Base-by-base conservation (phyloP, 306 rosid genomes). In the Inga oerstediana region DNA sequence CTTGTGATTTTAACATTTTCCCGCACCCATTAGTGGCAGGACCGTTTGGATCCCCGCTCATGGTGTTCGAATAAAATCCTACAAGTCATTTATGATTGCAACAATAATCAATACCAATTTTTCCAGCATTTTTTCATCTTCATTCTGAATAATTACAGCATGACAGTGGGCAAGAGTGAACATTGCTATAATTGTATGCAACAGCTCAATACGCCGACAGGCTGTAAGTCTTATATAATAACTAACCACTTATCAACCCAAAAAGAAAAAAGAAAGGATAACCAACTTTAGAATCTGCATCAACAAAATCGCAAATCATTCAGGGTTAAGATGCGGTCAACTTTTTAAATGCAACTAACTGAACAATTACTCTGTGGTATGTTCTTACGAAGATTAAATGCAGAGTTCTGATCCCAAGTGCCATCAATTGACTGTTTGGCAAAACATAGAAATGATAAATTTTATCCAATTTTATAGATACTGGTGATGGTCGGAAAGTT, bases 1-100 rank as follows among this genome's bases (percentile, higher is more conserved):
- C 99, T 79, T 86, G 91, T 44, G 85, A 72, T 79, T 79, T 19
- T 59, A 86, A 17, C 74, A 74, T 69, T 56, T 76, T 90, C 82
- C 86, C 93, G 37, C 67, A 65, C 45, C 89, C 94, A 24, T 86
- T 90, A 24, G 95, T 83, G 87, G 88, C 20, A 59, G 90, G 74
- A 72, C 86, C 86, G 88, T 89, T 91, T 73, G 75, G 77, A 76
- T 86, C 82, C 27, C 68, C 76, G 83, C 89, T 91, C 98, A 93
- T 95, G 80, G 69, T 82, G 82, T 39, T 74, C 75, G 68, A 46
- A 80, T 74, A 78, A 74, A 79, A 86, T 59, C 77, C 87, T 80
- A 74, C 35, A 87, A 65, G 75, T 67, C 83, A 80, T 80, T n/a
- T 83, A 62, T 4, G 74, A 83, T 84, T 39, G 76, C 70, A 79